phyloP scores from a whole-genome alignment of 768 basidiomycete species.

The Mycena rebaudengoi region DNA sequence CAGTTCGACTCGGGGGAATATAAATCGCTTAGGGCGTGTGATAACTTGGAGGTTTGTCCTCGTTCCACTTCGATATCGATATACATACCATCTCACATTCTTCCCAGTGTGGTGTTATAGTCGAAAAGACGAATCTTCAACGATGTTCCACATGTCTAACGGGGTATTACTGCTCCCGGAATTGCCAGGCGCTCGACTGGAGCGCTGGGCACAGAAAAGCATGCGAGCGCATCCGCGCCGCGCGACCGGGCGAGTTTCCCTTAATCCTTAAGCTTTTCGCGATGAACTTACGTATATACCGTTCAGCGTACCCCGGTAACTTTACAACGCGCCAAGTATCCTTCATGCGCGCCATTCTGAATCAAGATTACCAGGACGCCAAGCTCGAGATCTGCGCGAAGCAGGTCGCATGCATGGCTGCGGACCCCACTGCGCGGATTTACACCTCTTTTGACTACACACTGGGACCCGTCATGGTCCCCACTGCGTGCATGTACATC shows the following conservation, averaged over 20 bases:
- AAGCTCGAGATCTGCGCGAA: neutral
- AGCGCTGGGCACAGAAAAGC: neutral
- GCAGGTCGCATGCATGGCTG: too few species aligned
- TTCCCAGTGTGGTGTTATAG: neutral
- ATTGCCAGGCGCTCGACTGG: constrained; percentile 3
- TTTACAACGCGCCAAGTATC: neutral
- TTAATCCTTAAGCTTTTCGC: neutral
- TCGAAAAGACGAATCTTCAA: neutral
- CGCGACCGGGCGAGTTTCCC: neutral
- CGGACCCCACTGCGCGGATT: neutral
- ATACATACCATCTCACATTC: neutral
- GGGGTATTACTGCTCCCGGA: neutral
- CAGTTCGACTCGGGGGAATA: neutral
- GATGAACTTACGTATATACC: neutral
- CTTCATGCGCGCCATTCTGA: neutral
- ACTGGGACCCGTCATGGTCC: neutral
- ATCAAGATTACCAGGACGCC: neutral
- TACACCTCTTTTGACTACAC: neutral
- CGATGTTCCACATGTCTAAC: neutral
- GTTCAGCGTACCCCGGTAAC: neutral
- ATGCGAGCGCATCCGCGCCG: neutral
- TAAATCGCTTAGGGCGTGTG: neutral
- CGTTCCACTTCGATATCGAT: neutral
- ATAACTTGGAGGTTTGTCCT: neutral
- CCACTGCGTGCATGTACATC: neutral